phyloP scores from a whole-genome alignment of 352 stramenopile genomes.

The Albugo laibachii region DNA sequence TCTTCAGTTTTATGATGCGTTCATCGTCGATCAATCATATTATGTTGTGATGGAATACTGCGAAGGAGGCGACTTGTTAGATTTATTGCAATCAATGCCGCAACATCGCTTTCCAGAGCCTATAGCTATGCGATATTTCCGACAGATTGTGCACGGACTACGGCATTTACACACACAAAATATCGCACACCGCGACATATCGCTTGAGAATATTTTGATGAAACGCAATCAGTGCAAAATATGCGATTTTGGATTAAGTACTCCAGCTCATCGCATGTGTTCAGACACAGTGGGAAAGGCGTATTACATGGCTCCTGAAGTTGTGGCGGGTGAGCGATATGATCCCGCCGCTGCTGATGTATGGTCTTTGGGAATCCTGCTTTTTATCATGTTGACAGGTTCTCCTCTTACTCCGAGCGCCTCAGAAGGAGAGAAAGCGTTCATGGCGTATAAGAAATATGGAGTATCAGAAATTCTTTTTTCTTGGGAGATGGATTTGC shows the following conservation, averaged over 20 bases:
- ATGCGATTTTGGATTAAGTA: conserved; percentile 16
- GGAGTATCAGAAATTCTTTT: conserved; percentile 23
- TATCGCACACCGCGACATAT: conserved; percentile 39
- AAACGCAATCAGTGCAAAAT: conserved; percentile 39
- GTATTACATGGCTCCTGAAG: conserved; percentile 12
- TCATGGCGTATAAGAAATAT: conserved; percentile 18
- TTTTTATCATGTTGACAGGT: conserved; percentile 9
- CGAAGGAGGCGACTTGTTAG: neutral
- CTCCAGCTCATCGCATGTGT: neutral
- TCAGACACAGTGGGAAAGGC: conserved; percentile 6
- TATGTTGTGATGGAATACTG: conserved; percentile 1
- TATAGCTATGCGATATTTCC: neutral
- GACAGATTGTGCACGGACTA: conserved; percentile 10
- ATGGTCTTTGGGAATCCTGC: conserved; percentile 8
- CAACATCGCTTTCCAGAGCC: neutral
- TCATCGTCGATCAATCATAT: neutral
- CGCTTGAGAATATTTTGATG: conserved; percentile 60
- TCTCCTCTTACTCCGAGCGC: conserved; percentile 9
- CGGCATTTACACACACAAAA: conserved; percentile 34
- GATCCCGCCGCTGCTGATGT: conserved; percentile 7
- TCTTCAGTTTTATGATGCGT: neutral
- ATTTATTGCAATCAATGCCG: neutral
- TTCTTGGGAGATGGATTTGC: conserved; percentile 19
- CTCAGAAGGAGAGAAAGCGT: conserved; percentile 17
- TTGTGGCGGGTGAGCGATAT: conserved; percentile 4